Evolutionary conservation across 805 yeast genomes (phyloP).

Genomic region (Ogataea polymorpha): DNA sequence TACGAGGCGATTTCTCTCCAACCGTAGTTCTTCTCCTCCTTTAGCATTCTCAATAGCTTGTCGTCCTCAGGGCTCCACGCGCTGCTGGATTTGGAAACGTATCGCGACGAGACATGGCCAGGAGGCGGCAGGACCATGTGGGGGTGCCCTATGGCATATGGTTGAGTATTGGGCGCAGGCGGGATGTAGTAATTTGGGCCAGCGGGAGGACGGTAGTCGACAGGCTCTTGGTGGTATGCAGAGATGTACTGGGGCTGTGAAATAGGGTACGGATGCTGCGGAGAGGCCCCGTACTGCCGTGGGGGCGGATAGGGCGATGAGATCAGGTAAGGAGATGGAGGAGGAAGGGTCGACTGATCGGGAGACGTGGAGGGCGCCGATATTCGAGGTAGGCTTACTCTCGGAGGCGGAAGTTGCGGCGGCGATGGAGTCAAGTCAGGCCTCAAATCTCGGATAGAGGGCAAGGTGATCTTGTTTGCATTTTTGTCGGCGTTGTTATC

Average conservation of each 20-base stretch:
- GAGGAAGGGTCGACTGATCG: not conserved
- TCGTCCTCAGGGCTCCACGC: slow-evolving; percentile 84
- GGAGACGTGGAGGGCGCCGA: not conserved
- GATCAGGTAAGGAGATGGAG: slow-evolving; percentile 1
- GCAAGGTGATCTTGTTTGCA: slow-evolving; percentile 13
- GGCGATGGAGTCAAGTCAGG: slow-evolving; percentile 9
- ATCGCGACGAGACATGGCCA: slow-evolving; percentile 2
- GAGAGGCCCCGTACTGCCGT: not conserved
- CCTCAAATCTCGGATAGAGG: slow-evolving; percentile 15
- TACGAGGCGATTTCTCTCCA: slow-evolving; percentile 86
- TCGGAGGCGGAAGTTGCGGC: not conserved
- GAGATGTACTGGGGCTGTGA: not conserved
- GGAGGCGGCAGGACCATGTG: not conserved
- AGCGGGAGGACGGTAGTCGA: slow-evolving; percentile 1
- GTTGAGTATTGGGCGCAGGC: not conserved
- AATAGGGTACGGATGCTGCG: not conserved
- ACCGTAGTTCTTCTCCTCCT: slow-evolving; percentile 79
- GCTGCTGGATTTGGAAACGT: slow-evolving; percentile 28
- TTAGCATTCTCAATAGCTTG: slow-evolving; percentile 63
- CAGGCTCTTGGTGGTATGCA: slow-evolving; percentile 1
- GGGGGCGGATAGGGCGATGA: slow-evolving; percentile 2
- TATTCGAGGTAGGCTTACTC: not conserved
- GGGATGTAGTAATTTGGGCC: slow-evolving; percentile 4
- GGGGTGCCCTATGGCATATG: not conserved
- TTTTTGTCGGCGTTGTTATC: not conserved